These are phyloP conservation scores for Lizonia empirigonia DNA, from an alignment of 2,329 filamentous ascomycete genomes.

Conservation along the genomic window DNA sequence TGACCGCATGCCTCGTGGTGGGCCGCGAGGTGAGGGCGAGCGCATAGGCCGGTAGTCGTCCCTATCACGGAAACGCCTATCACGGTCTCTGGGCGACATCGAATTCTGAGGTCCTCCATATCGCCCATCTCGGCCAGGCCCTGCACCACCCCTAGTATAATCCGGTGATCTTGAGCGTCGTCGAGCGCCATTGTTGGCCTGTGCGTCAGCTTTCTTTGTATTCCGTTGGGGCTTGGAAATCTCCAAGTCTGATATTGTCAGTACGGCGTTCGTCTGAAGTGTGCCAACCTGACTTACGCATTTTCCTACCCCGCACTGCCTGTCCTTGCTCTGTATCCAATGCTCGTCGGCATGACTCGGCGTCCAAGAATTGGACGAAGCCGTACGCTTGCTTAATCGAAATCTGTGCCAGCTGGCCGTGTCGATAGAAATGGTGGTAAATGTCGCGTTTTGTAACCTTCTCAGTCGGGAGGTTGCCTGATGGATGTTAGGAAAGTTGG, in stretches of 20 bases:
- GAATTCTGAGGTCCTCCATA: constrained; percentile 44
- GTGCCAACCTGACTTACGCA: constrained; percentile 69
- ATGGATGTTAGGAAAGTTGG: constrained; percentile 17
- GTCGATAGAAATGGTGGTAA: constrained; percentile 85
- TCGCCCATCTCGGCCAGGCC: constrained; percentile 49
- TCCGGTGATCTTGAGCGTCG: constrained; percentile 69
- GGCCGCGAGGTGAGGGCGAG: constrained; percentile 53
- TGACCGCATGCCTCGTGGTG: constrained; percentile 44
- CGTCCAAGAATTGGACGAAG: constrained; percentile 90
- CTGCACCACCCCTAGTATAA: constrained; percentile 54
- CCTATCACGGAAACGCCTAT: constrained; percentile 59
- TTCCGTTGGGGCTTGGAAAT: constrained; percentile 87
- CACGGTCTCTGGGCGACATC: constrained; percentile 52
- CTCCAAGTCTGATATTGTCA: constrained; percentile 72
- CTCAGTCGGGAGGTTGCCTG: constrained; percentile 90
- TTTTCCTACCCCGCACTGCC: constrained; percentile 85
- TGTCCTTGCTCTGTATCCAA: constrained; percentile 79
- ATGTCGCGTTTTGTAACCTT: constrained; percentile 92
- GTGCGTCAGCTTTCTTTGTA: constrained; percentile 61
- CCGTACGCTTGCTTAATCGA: constrained; percentile 97
- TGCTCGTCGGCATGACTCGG: constrained; percentile 74
- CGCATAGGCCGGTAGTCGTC: constrained; percentile 64
- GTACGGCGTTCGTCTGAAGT: constrained; percentile 11
- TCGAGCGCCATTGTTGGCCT: constrained; percentile 44
- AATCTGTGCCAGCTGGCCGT: constrained; percentile 88